A percentile compares a stretch with the other conserved stretches of the same genome.
Evolutionary conservation across 139 green algal species (phyloP).

Genomic region (Desmodesmus armatus): DNA sequence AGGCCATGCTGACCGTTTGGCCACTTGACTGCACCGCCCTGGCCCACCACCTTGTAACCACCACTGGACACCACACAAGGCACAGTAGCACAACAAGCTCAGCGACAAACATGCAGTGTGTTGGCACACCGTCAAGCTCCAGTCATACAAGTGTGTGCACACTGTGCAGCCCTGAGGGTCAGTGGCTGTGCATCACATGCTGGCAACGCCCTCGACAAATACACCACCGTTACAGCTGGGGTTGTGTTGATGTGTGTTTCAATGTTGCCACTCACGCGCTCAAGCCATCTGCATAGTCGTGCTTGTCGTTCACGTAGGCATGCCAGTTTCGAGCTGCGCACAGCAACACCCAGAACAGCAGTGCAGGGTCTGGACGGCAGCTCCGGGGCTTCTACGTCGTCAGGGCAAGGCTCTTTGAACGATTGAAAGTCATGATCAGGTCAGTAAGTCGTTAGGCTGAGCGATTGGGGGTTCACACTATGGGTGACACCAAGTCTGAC

Average conservation of each 20-base stretch:
- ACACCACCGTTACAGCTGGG: not conserved
- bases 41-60: slow-evolving; percentile 39
- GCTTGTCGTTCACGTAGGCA: slow-evolving; percentile 21
- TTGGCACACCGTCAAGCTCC: not conserved
- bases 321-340: slow-evolving; percentile 30
- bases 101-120: not conserved
- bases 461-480: too few species aligned
- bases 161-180: too few species aligned
- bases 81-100: not conserved
- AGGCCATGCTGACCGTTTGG: slow-evolving; percentile 35
- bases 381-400: too few species aligned
- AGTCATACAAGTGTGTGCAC: not conserved
- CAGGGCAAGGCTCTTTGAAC: too few species aligned
- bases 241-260: not conserved
- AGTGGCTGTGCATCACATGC: not conserved
- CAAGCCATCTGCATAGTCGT: slow-evolving; percentile 26
- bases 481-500: too few species aligned
- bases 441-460: too few species aligned
- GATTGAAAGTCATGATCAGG: too few species aligned
- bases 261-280: slow-evolving; percentile 12
- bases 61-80: not conserved
- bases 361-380: too few species aligned
- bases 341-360: too few species aligned
- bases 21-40: slow-evolving; percentile 28
- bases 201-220: not conserved